Conservation (phyloP, 345 rosid species). For the Atalantia buxifolia region DNA sequence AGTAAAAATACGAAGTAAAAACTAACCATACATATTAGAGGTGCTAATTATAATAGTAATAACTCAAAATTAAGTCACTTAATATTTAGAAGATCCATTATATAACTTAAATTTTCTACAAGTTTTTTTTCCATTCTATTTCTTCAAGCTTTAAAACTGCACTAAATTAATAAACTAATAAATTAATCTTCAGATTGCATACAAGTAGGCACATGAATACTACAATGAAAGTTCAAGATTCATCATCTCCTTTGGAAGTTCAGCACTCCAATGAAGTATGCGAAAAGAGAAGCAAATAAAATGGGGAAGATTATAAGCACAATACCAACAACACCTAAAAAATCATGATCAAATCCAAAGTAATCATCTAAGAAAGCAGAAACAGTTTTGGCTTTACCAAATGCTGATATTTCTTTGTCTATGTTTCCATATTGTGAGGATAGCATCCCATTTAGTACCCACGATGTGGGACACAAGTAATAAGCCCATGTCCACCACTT, state of each 20-base stretch:
- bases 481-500: constrained; percentile 42
- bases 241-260: constrained; percentile 30
- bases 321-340: constrained; percentile 27
- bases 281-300: constrained; percentile 26
- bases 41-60: too few species aligned
- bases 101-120: too few species aligned
- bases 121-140: too few species aligned
- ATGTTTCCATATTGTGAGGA: constrained; percentile 26
- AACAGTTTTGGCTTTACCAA: constrained; percentile 8
- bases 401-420: constrained; percentile 2
- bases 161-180: too few species aligned
- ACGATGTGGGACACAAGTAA: constrained; percentile 33
- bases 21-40: too few species aligned
- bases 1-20: too few species aligned
- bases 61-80: too few species aligned
- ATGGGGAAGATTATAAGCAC: constrained; percentile 23
- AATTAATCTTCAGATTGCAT: too few species aligned
- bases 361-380: constrained; percentile 21
- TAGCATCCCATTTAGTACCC: constrained; percentile 34
- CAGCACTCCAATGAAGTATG: constrained; percentile 23
- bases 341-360: constrained; percentile 24
- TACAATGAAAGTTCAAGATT: too few species aligned
- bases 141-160: too few species aligned
- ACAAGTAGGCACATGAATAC: too few species aligned
- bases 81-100: constrained; percentile 16